These are phyloP conservation scores for Cavenderia fasciculata DNA, from an alignment of 78 protist genomes.

Conservation along the genomic window DNA sequence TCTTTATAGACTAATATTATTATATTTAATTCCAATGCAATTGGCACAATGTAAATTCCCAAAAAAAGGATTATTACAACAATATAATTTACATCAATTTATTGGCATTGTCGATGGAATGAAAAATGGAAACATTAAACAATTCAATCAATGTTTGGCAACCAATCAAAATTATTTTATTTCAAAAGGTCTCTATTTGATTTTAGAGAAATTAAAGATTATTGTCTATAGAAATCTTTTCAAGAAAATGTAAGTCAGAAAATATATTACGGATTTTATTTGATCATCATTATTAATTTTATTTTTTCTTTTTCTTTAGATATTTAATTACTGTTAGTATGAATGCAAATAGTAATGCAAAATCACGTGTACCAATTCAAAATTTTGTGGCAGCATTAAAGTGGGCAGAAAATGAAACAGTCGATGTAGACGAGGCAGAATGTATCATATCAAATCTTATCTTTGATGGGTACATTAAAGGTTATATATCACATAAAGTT, in stretches of 20 bases:
- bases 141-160: constrained; percentile 48
- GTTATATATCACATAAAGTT: constrained; percentile 78
- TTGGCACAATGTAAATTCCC: constrained; percentile 69
- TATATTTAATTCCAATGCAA: constrained; percentile 79
- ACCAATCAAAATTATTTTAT: constrained; percentile 75
- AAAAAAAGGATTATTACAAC: constrained; percentile 29
- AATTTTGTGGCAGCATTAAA: constrained; percentile 52
- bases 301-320: no score
- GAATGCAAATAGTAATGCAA: no score
- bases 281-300: no score
- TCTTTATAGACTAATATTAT: constrained; percentile 28
- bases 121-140: constrained; percentile 66
- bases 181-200: constrained; percentile 74
- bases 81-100: constrained; percentile 58
- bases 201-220: constrained; percentile 66
- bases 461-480: constrained; percentile 72
- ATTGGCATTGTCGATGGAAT: constrained; percentile 61
- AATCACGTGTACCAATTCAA: constrained; percentile 47
- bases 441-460: constrained; percentile 74
- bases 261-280: no score
- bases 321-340: constrained; percentile 10
- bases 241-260: constrained; percentile 33
- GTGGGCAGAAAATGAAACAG: constrained; percentile 69
- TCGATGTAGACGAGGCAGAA: constrained; percentile 75
- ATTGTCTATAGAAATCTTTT: constrained; percentile 76